Base-by-base conservation (phyloP, 257 asterid species). In the Nicotiana attenuata region DNA sequence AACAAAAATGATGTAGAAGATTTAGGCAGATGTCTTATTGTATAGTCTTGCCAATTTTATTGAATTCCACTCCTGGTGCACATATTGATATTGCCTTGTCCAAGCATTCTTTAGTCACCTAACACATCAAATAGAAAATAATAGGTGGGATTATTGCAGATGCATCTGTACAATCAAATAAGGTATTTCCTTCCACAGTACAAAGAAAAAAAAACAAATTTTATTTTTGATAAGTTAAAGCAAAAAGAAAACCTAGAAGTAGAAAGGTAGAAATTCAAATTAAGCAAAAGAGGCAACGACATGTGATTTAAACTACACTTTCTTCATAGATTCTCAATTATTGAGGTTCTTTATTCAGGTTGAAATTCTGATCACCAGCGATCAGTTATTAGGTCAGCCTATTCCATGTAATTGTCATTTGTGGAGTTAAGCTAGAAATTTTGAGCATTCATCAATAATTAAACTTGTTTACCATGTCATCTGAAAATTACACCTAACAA, bases 41-140 rank as follows among this genome's bases (percentile, higher is more conserved):
- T 88, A 96, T 93, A 81, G 87, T 89, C 87, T 86, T 90, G 90
- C 99, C 99, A 84, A 96, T 96, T 80, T 85, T 87, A 52, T 90
- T 96, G 77, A 85, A 91, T 85, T 94, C 97, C 64, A 92, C 92
- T 76, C 98, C 97, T 8, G 99, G 97, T 60, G 92, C 97, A 86
- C 99, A 96, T 76, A 94, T 87, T 41, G 99, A 88, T 84, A 96
- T 93, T 79, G 99, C 98, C 85, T 87, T 89, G 80, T 92, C 91
- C 22, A 96, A 90, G 87, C 93, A 92, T 85, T 94, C 98, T 89
- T 93, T 90, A 56, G 99, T 94, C 47, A 94, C 97, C 98, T 96
- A 68, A 81, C 7, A 83, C 53, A 61, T 17, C 45, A 45, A 63
- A 47, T 76, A 24, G 66, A 80, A 81, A 59, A 77, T 60, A 47